Base-by-base conservation (phyloP, 768 basidiomycete genomes). In the Tricholoma hemisulphureum region DNA sequence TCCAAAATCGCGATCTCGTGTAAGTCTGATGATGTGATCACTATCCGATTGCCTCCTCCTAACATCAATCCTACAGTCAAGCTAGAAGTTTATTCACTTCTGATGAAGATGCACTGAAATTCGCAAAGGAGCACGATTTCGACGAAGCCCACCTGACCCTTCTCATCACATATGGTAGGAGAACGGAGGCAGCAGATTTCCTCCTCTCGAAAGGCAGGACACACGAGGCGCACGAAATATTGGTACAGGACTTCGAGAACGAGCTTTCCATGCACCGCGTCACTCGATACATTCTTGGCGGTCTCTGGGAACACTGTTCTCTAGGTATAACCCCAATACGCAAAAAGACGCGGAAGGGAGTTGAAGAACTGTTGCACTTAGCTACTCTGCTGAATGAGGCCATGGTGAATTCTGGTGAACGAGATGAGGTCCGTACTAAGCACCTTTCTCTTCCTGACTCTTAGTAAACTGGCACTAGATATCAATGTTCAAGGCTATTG, bases 91-190 rank as follows among this genome's bases (percentile, higher is more conserved):
- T 89, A 4, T 89, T 89, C 57, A 57, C 71, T 0, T 72, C 77
- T 0, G 68, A 75, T 0, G 80, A 88, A 20, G 82, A 85, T 13
- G 75, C 75, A 14, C 61, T 86, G 16, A 77, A 80, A 31, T 89
- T 83, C 56, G 72, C 84, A 16, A 79, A 86, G 52, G 76, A 81
- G 3, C 76, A 77, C 41, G 79, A 78, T 29, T 68, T 89, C 5
- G 80, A 83, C 60, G 57, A 73, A 10, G 78, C 81, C 5, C 81
- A 73, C 6, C 78, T 80, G 0, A 64, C 68, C 0, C 60, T 88
- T 13, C 71, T 86, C 9, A 71, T 75, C 23, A 66, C 69, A 3
- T 70, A 77, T 10, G 78, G 75, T 11, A 73, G 74, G 58, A 74
- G 67, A 43, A 53, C 60, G 1, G 82, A 86, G 31, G 86, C 86